These are phyloP conservation scores for Alternaria novae-zelandiae DNA, from an alignment of 2,329 filamentous ascomycete genomes.

Conservation along the genomic window DNA sequence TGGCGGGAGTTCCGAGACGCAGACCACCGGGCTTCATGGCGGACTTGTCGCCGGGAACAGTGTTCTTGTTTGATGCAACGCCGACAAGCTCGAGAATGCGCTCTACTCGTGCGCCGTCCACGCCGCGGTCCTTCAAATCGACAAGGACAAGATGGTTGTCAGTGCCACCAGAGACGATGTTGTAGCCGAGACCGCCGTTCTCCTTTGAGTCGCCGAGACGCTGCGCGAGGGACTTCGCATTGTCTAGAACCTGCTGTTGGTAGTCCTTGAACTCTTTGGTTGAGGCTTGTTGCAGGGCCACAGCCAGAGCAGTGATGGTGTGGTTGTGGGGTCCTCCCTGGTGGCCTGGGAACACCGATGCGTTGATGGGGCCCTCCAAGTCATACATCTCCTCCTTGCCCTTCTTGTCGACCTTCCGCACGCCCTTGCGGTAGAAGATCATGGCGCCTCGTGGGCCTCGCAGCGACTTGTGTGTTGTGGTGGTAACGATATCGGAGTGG, in stretches of 20 bases:
- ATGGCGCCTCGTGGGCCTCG: conserved; percentile 97
- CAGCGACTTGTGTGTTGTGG: conserved; percentile 98
- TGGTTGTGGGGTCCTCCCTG: conserved; percentile 99
- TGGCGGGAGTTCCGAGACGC: conserved; percentile 94
- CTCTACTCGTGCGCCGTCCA: conserved; percentile 96
- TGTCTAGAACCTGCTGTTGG: conserved; percentile 89
- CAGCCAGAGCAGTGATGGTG: conserved; percentile 95
- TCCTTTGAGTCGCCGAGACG: conserved; percentile 73
- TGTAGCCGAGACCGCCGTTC: conserved; percentile 78
- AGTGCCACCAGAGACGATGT: conserved; percentile 91
- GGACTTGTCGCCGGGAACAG: conserved; percentile 95
- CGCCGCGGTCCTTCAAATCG: conserved; percentile 83
- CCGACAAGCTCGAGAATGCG: conserved; percentile 96
- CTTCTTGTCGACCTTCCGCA: conserved; percentile 88
- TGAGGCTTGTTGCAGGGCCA: conserved; percentile 93
- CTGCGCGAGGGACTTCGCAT: conserved; percentile 88
- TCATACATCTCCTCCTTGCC: conserved; percentile 92
- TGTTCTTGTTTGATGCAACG: conserved; percentile 99
- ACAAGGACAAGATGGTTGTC: conserved; percentile 98
- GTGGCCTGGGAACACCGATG: conserved; percentile 98
- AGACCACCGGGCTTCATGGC: conserved; percentile 93
- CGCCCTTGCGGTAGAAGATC: conserved; percentile 99
- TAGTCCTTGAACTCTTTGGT: conserved; percentile 91
- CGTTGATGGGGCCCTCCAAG: conserved; percentile 95
- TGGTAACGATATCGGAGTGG: conserved; percentile 94